These are phyloP conservation scores for Saccharomycopsis fibuligera DNA, from an alignment of 805 yeast species.

Conservation along the genomic window DNA sequence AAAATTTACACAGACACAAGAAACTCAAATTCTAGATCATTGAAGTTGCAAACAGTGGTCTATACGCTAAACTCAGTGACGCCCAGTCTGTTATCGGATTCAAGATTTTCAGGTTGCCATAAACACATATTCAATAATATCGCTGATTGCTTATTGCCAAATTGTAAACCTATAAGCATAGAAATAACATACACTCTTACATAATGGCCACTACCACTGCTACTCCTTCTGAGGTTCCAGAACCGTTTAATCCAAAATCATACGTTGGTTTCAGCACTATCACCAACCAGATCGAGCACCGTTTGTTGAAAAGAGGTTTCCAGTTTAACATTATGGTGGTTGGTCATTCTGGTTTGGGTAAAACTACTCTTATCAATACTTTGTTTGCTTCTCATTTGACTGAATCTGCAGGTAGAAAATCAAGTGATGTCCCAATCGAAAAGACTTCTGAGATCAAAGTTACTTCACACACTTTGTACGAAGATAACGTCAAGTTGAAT, in stretches of 20 bases:
- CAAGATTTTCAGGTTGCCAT: too few species aligned
- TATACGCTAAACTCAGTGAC: too few species aligned
- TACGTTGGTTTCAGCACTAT: constrained; percentile 97
- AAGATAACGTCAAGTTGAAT: constrained; percentile 81
- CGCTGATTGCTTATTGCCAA: too few species aligned
- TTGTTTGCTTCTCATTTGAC: constrained; percentile 78
- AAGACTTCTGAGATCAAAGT: constrained; percentile 83
- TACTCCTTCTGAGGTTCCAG: neutral
- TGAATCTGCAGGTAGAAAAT: constrained; percentile 64
- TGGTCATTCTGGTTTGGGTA: constrained; percentile 91
- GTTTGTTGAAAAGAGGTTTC: constrained; percentile 87
- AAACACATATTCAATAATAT: too few species aligned
- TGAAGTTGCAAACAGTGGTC: too few species aligned
- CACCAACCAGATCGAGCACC: constrained; percentile 89
- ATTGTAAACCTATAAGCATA: too few species aligned
- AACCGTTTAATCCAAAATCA: constrained; percentile 46
- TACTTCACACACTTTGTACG: constrained; percentile 62
- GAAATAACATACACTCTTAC: too few species aligned
- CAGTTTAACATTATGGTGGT: constrained; percentile 92
- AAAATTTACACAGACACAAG: too few species aligned
- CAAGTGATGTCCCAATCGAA: constrained; percentile 64
- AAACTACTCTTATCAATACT: constrained; percentile 86
- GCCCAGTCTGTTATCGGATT: too few species aligned
- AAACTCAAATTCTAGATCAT: too few species aligned
- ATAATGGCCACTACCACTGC: too few species aligned